A percentile compares a stretch with the other conserved stretches of the same genome.
Evolutionary conservation across 1,284 basidiomycete species (phyloP).

Genomic region (Butyriboletus appendiculatus): DNA sequence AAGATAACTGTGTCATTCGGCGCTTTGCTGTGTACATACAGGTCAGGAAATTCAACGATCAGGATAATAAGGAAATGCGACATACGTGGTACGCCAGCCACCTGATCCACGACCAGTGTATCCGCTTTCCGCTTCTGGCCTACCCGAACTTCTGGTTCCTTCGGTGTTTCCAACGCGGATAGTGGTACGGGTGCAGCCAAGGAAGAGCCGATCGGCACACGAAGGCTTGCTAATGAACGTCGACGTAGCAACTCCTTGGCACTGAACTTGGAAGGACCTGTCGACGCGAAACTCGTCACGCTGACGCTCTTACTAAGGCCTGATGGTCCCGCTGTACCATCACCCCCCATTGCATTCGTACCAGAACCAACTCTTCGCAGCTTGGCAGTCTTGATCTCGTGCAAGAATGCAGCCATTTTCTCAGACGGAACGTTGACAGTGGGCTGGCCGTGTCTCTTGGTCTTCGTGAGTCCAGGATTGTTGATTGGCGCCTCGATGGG

Average conservation of each 20-base stretch:
- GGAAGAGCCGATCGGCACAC: slow-evolving; percentile 26
- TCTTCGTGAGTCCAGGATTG: slow-evolving; percentile 29
- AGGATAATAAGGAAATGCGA: not conserved
- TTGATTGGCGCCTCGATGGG: slow-evolving; percentile 70
- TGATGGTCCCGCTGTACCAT: slow-evolving; percentile 25
- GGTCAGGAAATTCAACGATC: not conserved
- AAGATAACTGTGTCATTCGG: slow-evolving; percentile 16
- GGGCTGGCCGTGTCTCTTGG: slow-evolving; percentile 53
- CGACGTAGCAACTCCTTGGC: slow-evolving; percentile 28
- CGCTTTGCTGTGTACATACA: slow-evolving; percentile 21
- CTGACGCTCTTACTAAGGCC: slow-evolving; percentile 35
- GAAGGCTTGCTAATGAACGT: slow-evolving; percentile 29
- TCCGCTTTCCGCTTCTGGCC: slow-evolving; percentile 31
- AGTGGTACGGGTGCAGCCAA: slow-evolving; percentile 21
- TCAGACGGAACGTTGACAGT: slow-evolving; percentile 70
- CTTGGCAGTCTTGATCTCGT: slow-evolving; percentile 73
- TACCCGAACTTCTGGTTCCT: slow-evolving; percentile 8
- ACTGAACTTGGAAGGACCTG: slow-evolving; percentile 10
- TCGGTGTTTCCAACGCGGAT: slow-evolving; percentile 5
- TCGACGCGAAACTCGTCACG: slow-evolving; percentile 1
- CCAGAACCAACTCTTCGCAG: slow-evolving; percentile 50
- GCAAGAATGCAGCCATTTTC: slow-evolving; percentile 78
- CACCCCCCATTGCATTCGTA: slow-evolving; percentile 21
- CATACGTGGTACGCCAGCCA: slow-evolving; percentile 15
- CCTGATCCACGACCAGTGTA: slow-evolving; percentile 14